Evolutionary conservation across 306 rosid genomes (phyloP), one percentile per base, ranked within the genome.

Genomic region (Glycine tomentella): DNA sequence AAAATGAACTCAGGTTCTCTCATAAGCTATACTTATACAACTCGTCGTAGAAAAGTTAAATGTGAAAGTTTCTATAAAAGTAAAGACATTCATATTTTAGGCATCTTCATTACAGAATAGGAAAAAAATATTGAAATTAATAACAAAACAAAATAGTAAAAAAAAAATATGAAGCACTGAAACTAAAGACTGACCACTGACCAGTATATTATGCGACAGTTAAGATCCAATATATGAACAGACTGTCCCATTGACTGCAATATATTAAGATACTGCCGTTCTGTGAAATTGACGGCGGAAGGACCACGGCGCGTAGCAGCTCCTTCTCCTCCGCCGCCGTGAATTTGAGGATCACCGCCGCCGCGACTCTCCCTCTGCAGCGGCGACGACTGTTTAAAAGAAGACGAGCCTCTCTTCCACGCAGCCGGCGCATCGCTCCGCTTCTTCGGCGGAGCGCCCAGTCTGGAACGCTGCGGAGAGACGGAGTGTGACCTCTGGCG

Each of bases 191-290:
- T 76, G 11, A n/a, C n/a, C n/a, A n/a, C n/a, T n/a, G n/a, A 96
- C 99, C 99, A 96, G 86, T 90, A 93, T 46, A 92, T 90, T 20
- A 96, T 83, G 44, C 84, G 93, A 74, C 84, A 84, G 56, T 70
- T 72, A 55, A 86, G 92, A 93, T 96, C 99, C 87, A 92, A 87
- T 51, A 96, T 89, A 86, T 96, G 93, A 72, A 96, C 92, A 76
- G 98, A 80, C 67, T 93, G 99, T 40, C 99, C 99, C 90, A 96
- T 87, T 31, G 98, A 96, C 87, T 96, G 97, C 91, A 96, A 88
- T 65, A 93, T 96, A 87, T 90, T 96, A 66, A 90, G 88, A 87
- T 87, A 93, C 71, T 93, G 98, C 64, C 72, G 87, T 67, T 90
- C 89, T 40, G 90, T 89, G 63, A 90, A 91, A 81, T 90, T 92